Evolutionary conservation across 495 filamentous ascomycete species (phyloP), one percentile per base, ranked within the genome.

Genomic region (Penicillium macrosclerotiorum): DNA sequence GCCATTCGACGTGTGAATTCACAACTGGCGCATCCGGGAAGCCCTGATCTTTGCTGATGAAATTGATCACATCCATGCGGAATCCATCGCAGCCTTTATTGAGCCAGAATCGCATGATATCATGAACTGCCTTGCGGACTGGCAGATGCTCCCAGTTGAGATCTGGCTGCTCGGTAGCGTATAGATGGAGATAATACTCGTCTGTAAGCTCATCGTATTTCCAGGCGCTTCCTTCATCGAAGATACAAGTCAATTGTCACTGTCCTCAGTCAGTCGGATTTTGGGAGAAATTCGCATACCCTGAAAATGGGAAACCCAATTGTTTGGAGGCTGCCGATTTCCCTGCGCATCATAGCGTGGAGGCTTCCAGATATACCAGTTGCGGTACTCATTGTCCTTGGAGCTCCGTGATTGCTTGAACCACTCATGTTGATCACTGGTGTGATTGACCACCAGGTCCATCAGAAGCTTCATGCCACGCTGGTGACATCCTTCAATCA

Each of bases 361-460:
- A 8, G 76, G 74, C 52, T 76, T 80, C 86, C 85, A 89, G 51
- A 89, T 78, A 54, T 90, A 89, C 79, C 81, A 89, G 57, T 88
- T 75, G 1, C 81, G 68, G 57, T 85, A 88, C 29, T 77, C 64
- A 47, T 63, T 72, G 38, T 77, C 68, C 49, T 72, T 82, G 14
- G 77, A 81, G 13, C 73, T 76, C 34, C 80, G 70, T 5, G 83
- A 84, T 41, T 87, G 75, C 51, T 79, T 69, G 64, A 90, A 90
- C 86, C 87, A 90, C 22, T 74, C 73, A 52, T 88, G 84, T 65
- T 88, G 75, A 45, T 87, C 80, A n/a, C 78, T 83, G n/a, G 84
- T 88, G 61, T 90, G 87, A 52, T 90, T 90, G 27, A 88, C 78
- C 0, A 90, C 86, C 17, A 89, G 62, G 59, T 90, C 86, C 60